Base-by-base conservation (phyloP, 1,284 basidiomycete genomes). In the Stygiomarasmius scandens region DNA sequence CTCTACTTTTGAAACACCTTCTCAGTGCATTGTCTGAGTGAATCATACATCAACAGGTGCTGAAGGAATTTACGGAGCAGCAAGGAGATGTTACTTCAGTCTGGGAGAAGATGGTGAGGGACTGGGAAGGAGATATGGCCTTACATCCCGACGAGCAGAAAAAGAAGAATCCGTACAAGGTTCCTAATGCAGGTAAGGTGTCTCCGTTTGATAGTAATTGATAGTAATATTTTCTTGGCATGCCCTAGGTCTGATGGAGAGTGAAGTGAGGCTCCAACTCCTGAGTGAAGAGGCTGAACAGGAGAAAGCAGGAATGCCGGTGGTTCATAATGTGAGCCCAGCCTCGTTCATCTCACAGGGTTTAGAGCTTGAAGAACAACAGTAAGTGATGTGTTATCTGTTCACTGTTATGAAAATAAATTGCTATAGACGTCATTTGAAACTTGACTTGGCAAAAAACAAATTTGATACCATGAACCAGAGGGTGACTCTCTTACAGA, bases 151-250 rank as follows among this genome's bases (percentile, higher is more conserved):
- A 23, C 19, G 32, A 38, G 32, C 50, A 56, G 1, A 44, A 22
- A 12, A 34, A 56, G 16, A 52, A 55, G 1, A 71, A 71, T 58
- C 67, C 69, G 0, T 70, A 67, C 53, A 60, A 66, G 11, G 8
- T 46, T 9, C 36, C 52, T 19, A 12, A 48, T 14, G 11, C 52
- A 19, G 49, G 59, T 58, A 46, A 32, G 52, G 12, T 32, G 5
- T 12, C 29, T 32, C 29, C 29, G 5, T 32, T 32, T 32, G 29
- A 12, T 32, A n/a, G n/a, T n/a, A n/a, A n/a, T n/a, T n/a, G n/a
- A n/a, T 32, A 32, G 29, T 32, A 32, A 32, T 12, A 12, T 32
- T 6, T 32, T 6, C 5, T 32, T 32, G 5, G 29, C 29, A 12
- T 6, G 29, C 12, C 12, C 5, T 29, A 62, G 63, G 45, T 0